Conservation (phyloP, 2,329 filamentous ascomycete species). For the Ophiostoma ips region DNA sequence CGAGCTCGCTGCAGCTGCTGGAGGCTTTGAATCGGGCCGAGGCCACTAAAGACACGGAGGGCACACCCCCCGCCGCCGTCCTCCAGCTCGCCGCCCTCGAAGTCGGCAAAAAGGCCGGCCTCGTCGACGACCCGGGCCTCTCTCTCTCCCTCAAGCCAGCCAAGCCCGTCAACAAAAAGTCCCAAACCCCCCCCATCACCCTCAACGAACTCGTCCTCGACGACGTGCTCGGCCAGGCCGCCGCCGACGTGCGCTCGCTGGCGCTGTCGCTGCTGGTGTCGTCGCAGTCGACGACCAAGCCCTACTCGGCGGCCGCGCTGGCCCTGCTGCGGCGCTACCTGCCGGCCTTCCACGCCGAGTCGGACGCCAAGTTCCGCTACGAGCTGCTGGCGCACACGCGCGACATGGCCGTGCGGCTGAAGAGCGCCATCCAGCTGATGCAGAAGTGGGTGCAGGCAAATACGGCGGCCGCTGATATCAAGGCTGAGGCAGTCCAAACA, state of each 20-base stretch:
- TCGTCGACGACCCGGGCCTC: conserved; percentile 48
- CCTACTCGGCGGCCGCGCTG: conserved; percentile 51
- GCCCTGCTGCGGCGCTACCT: conserved; percentile 50
- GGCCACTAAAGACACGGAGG: neutral
- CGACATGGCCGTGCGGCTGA: conserved; percentile 62
- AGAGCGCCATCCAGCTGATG: conserved; percentile 48
- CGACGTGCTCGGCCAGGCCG: conserved; percentile 38
- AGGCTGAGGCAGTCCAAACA: conserved; percentile 7
- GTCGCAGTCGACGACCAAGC: conserved; percentile 59
- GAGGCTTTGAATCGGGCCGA: conserved; percentile 28
- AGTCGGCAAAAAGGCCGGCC: conserved; percentile 53
- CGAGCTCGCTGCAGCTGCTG: conserved; percentile 43
- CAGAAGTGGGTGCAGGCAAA: conserved; percentile 16
- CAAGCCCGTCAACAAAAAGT: conserved; percentile 5
- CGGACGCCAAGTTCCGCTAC: conserved; percentile 74
- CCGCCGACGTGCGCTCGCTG: conserved; percentile 57
- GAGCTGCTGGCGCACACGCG: conserved; percentile 64
- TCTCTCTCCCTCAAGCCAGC: conserved; percentile 4
- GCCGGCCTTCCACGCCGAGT: conserved; percentile 62
- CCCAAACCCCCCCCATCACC: conserved; percentile 14
- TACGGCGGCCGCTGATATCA: neutral
- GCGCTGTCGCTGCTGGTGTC: conserved; percentile 68
- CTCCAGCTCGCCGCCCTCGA: conserved; percentile 55
- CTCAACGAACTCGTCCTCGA: conserved; percentile 34
- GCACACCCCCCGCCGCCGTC: conserved; percentile 40